A percentile compares a stretch with the other conserved stretches of the same genome.
Conservation (phyloP, 2,329 filamentous ascomycete genomes). For the Macroventuria anomochaeta region DNA sequence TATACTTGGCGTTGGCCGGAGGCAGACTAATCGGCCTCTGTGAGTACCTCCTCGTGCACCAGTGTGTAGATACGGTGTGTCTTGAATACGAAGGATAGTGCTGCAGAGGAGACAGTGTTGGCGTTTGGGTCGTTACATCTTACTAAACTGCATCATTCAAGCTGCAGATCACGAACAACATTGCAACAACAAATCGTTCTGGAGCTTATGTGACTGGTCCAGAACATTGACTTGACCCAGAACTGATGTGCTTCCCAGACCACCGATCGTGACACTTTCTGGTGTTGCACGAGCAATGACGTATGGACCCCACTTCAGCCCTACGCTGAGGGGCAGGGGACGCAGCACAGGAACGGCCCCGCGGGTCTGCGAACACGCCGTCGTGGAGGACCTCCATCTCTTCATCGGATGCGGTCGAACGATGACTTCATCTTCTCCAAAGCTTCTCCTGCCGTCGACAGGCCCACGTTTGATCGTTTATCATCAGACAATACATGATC, state of each 20-base stretch:
- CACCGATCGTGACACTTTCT: conserved; percentile 2
- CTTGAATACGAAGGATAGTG: conserved; percentile 29
- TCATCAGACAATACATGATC: conserved; percentile 68
- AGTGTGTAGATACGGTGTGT: conserved; percentile 25
- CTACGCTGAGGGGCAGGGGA: conserved; percentile 20
- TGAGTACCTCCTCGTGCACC: conserved; percentile 6
- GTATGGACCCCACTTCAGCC: conserved; percentile 42
- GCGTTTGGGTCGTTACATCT: conserved; percentile 31
- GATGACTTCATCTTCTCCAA: conserved; percentile 41
- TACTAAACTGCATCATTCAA: conserved; percentile 12
- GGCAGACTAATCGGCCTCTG: too few species aligned
- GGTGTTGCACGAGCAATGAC: conserved; percentile 31
- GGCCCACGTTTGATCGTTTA: conserved; percentile 62
- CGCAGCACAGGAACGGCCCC: conserved; percentile 23
- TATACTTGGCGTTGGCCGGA: conserved; percentile 23
- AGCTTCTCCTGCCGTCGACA: conserved; percentile 44
- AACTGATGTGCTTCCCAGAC: too few species aligned
- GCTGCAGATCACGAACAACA: conserved; percentile 5
- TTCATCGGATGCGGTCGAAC: conserved; percentile 6
- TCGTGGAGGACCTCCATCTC: conserved; percentile 13
- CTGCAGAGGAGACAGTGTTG: conserved; percentile 24
- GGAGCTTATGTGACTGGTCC: too few species aligned
- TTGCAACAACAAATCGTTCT: neutral
- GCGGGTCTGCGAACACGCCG: too few species aligned
- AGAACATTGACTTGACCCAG: too few species aligned